Conservation (phyloP, 2,329 filamentous ascomycete species). For the Phyllosticta paracitricarpa region DNA sequence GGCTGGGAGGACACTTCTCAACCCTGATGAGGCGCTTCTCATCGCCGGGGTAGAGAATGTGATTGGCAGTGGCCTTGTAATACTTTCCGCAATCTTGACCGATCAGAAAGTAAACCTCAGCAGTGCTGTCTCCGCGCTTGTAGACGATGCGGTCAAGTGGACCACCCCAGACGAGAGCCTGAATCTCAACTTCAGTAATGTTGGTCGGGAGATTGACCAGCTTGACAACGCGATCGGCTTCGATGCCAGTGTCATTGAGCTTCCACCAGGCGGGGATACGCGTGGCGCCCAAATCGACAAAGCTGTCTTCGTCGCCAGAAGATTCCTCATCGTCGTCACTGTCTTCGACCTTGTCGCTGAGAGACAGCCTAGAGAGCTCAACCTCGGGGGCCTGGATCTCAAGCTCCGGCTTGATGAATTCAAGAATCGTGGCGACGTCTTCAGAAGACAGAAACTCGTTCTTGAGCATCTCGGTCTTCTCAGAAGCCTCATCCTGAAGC, state of each 20-base stretch:
- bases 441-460: neutral
- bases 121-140: constrained; percentile 16
- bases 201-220: constrained; percentile 10
- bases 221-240: constrained; percentile 10
- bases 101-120: constrained; percentile 25
- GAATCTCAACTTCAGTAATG: constrained; percentile 12
- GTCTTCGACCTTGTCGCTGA: neutral
- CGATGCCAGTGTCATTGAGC: neutral
- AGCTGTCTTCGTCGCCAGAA: neutral
- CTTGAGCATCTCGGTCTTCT: neutral
- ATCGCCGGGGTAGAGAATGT: constrained; percentile 18
- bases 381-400: neutral
- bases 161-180: constrained; percentile 30
- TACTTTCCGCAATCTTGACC: constrained; percentile 24
- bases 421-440: neutral
- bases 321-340: neutral
- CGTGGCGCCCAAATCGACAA: no score
- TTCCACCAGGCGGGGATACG: no score
- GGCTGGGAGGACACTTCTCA: constrained; percentile 13
- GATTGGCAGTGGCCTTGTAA: constrained; percentile 24
- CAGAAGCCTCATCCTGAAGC: neutral
- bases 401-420: neutral
- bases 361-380: neutral
- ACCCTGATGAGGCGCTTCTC: constrained; percentile 19
- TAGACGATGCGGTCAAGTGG: constrained; percentile 22